These are phyloP conservation scores for Fusarium phyllophilum DNA, from an alignment of 2,329 filamentous ascomycete genomes.

Conservation along the genomic window DNA sequence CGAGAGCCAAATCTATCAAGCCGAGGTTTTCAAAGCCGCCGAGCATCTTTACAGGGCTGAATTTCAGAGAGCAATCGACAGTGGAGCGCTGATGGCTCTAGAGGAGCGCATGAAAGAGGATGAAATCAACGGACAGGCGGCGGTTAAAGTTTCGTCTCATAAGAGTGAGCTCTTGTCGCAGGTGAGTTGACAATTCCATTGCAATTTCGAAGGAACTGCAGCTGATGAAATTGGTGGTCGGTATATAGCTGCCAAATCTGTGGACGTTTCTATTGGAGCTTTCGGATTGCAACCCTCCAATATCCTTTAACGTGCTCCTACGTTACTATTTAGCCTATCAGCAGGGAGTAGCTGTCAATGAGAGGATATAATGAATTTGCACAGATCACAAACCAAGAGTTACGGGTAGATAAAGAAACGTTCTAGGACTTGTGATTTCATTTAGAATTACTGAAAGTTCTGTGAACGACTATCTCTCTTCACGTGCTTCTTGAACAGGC, in stretches of 20 bases:
- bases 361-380: background rate
- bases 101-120: background rate
- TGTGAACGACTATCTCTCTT: too few relatives aligned
- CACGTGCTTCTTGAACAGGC: background rate
- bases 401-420: too few relatives aligned
- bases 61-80: background rate
- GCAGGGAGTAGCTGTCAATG: background rate
- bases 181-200: background rate
- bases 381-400: background rate
- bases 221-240: background rate
- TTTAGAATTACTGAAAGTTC: background rate
- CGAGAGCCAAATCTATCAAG: background rate
- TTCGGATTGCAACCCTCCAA: background rate
- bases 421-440: too few relatives aligned
- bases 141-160: background rate
- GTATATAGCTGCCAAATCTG: background rate
- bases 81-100: background rate
- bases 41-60: background rate
- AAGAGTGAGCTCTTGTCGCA: background rate
- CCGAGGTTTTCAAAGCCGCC: background rate
- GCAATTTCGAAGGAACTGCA: accelerated
- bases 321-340: background rate
- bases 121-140: background rate
- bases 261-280: background rate
- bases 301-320: background rate